Base-by-base conservation (phyloP, 352 stramenopile species). In the Blastocystis sp. region DNA sequence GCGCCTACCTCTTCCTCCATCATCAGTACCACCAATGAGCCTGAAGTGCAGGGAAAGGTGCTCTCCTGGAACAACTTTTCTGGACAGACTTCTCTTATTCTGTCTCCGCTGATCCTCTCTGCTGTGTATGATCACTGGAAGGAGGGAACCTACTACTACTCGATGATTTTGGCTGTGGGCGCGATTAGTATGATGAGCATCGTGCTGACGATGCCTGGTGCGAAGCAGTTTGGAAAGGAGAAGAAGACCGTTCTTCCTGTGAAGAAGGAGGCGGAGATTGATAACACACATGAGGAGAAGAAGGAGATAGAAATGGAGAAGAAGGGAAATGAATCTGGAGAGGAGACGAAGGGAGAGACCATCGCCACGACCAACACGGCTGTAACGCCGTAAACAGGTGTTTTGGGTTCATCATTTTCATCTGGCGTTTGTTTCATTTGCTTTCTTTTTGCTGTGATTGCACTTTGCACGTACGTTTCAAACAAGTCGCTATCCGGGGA, bases 41-140 rank as follows among this genome's bases (percentile, higher is more conserved):
- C 68, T n/a, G 68, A 77, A 48, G 68, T 77, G 3, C 68, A 77
- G 52, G 68, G 68, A 0, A 77, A 77, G 43, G 68, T 77, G 42
- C 19, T 77, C 0, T 77, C 68, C 3, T 77, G 68, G 68, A 77
- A 77, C 68, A 77, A 57, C 3, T 34, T 62, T n/a, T 61, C 28
- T n/a, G 14, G 19, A 34, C 68, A 77, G 43, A 28, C 42, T 10
- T 57, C 68, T 3, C 52, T 52, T 19, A 57, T 77, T n/a, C 4
- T 77, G 3, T 57, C 28, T n/a, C 68, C 68, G 21, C 42, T 77
- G 10, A 40, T 77, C 3, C 38, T 77, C 14, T 77, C 68, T 4
- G 14, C 11, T 3, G n/a, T 77, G 17, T 77, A 77, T n/a, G 17
- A 38, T 19, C 14, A n/a, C 24, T 57, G 19, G 45, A 38, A 9